Evolutionary conservation across 106 monocot species (phyloP).

Genomic region (Allium fistulosum): DNA sequence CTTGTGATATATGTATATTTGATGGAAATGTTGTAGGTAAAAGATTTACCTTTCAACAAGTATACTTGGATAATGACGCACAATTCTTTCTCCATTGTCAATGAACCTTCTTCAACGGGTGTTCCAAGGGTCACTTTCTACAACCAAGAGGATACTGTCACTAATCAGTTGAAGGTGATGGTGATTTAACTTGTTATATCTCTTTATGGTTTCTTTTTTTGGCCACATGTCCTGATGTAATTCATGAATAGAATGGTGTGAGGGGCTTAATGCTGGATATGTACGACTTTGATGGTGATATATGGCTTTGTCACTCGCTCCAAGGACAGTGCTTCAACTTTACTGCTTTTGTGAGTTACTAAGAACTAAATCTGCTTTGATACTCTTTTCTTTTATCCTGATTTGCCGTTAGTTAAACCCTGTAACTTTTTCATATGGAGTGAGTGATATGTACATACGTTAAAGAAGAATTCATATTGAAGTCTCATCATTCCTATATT

Average conservation of each 20-base stretch:
- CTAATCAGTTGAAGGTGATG: constrained; percentile 76
- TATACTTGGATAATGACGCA: constrained; percentile 98
- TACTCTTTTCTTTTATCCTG: not conserved
- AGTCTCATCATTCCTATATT: too few species aligned
- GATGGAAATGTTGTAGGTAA: constrained; percentile 30
- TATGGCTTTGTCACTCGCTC: constrained; percentile 98
- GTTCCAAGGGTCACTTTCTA: constrained; percentile 81
- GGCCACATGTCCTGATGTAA: not conserved
- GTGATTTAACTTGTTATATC: not conserved
- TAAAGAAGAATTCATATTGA: too few species aligned
- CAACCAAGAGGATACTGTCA: constrained; percentile 95
- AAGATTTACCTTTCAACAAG: constrained; percentile 78
- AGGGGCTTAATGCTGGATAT: constrained; percentile 95
- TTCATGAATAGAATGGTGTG: constrained; percentile 58
- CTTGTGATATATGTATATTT: too few species aligned
- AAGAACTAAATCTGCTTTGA: too few species aligned
- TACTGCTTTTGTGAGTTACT: constrained; percentile 85
- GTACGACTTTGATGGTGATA: constrained; percentile 85
- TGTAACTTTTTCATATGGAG: too few species aligned
- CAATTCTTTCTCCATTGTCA: constrained; percentile 85
- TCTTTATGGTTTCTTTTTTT: not conserved
- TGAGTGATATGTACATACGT: too few species aligned
- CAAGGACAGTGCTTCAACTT: constrained; percentile 96
- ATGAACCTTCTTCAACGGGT: constrained; percentile 79
- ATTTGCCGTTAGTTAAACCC: not conserved